Percentiles rank a stretch among this genome's conserved stretches.
These are phyloP conservation scores for Ottelia alismoides DNA, from an alignment of 106 monocot species.

Conservation along the genomic window DNA sequence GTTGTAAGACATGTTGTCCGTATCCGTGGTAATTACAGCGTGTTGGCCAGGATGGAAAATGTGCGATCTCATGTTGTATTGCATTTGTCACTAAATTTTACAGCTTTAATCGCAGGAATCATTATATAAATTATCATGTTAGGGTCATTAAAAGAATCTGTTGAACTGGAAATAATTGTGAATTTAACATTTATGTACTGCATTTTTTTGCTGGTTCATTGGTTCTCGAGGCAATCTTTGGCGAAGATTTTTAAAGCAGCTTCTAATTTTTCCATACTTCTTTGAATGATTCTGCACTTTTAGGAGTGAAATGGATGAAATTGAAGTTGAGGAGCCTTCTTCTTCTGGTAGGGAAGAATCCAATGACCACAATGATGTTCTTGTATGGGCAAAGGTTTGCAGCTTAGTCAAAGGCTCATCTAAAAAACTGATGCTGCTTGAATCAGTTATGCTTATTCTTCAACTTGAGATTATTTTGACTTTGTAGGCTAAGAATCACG, in stretches of 20 bases:
- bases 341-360: constrained; percentile 63
- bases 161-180: too few relatives aligned
- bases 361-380: constrained; percentile 44
- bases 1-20: too few relatives aligned
- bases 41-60: too few relatives aligned
- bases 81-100: too few relatives aligned
- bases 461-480: not conserved
- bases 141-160: too few relatives aligned
- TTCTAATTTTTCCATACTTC: not conserved
- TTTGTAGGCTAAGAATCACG: constrained; percentile 63
- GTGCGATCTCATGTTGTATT: too few relatives aligned
- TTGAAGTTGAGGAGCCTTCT: constrained; percentile 68
- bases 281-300: constrained; percentile 2
- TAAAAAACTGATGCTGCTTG: not conserved
- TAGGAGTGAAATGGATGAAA: constrained; percentile 41
- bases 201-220: too few relatives aligned
- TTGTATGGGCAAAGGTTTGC: constrained; percentile 92
- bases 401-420: not conserved
- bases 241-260: not conserved
- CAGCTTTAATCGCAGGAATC: too few relatives aligned
- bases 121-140: too few relatives aligned
- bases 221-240: too few relatives aligned
- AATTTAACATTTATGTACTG: too few relatives aligned
- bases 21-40: too few relatives aligned
- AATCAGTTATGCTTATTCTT: not conserved